Percentiles rank a stretch among this genome's conserved stretches.
phyloP scores from a whole-genome alignment of 2,329 filamentous ascomycete genomes.

The Scytalidium sp. region DNA sequence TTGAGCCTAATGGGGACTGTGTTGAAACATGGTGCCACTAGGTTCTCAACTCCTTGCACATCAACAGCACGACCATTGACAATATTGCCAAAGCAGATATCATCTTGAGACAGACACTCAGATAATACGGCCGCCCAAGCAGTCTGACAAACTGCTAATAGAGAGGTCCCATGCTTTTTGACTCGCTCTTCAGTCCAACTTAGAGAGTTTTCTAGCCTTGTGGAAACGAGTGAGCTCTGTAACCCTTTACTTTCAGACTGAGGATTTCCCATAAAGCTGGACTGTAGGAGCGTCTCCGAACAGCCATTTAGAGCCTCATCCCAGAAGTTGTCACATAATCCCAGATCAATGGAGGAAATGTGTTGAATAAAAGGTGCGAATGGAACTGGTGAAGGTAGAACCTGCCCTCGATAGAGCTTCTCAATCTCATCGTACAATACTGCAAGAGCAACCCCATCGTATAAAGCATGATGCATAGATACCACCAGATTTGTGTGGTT shows the following conservation, averaged over 20 bases:
- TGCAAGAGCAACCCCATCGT: slow-evolving; percentile 77
- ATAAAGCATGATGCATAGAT: slow-evolving; percentile 74
- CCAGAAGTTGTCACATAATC: slow-evolving; percentile 65
- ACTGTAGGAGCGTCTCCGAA: slow-evolving; percentile 26
- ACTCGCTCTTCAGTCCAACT: slow-evolving; percentile 43
- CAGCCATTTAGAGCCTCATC: slow-evolving; percentile 49
- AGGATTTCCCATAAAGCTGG: too few relatives aligned
- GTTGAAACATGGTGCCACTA: slow-evolving; percentile 92
- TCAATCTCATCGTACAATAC: slow-evolving; percentile 71
- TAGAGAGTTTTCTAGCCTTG: slow-evolving; percentile 9
- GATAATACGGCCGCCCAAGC: slow-evolving; percentile 68
- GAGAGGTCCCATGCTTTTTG: slow-evolving; percentile 53
- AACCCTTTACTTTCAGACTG: neutral
- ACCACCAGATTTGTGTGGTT: slow-evolving; percentile 15
- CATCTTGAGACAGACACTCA: slow-evolving; percentile 49
- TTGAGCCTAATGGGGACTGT: slow-evolving; percentile 72
- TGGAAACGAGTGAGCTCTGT: neutral
- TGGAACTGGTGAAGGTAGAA: slow-evolving; percentile 46
- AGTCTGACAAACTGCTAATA: slow-evolving; percentile 68
- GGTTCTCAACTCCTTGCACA: slow-evolving; percentile 62
- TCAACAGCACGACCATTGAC: slow-evolving; percentile 71
- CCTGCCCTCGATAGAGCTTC: slow-evolving; percentile 42
- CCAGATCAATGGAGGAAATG: slow-evolving; percentile 47
- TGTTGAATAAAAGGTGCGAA: slow-evolving; percentile 64
- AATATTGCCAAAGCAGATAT: slow-evolving; percentile 86